phyloP scores from a whole-genome alignment of 176 grass and related monocot genomes.

The Microstegium vimineum region DNA sequence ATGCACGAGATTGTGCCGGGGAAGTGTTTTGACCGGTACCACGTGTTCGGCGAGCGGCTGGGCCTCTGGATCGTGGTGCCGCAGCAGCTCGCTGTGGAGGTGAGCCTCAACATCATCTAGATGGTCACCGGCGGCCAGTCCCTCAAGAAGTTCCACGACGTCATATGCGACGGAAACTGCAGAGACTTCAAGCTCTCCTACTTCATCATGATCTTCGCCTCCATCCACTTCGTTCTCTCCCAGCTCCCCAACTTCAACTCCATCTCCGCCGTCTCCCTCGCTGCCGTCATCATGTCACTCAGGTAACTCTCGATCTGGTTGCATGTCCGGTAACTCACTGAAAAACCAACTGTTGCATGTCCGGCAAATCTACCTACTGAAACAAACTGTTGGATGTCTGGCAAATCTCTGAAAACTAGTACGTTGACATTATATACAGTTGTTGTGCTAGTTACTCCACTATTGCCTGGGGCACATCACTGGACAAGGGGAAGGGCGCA shows the following conservation, averaged over 20 bases:
- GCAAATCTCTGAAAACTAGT: background rate
- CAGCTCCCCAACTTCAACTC: conserved; percentile 58
- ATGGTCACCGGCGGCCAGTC: conserved; percentile 73
- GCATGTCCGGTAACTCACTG: too few species aligned
- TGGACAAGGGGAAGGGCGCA: background rate
- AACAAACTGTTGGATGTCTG: too few species aligned
- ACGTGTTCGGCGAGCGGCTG: conserved; percentile 57
- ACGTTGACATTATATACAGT: background rate
- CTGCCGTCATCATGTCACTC: conserved; percentile 47
- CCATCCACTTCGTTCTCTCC: conserved; percentile 32
- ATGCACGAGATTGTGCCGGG: conserved; percentile 76
- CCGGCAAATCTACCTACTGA: too few species aligned
- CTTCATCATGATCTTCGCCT: conserved; percentile 55
- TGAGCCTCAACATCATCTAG: conserved; percentile 52
- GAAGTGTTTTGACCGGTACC: conserved; percentile 67
- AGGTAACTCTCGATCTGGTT: too few species aligned
- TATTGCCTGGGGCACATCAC: conserved; percentile 28
- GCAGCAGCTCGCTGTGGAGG: conserved; percentile 51
- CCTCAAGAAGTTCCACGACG: conserved; percentile 51
- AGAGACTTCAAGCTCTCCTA: conserved; percentile 16
- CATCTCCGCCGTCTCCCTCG: conserved; percentile 44
- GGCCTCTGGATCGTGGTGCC: conserved; percentile 54
- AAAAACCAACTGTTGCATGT: background rate
- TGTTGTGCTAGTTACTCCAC: conserved; percentile 19
- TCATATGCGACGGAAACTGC: background rate